These are phyloP conservation scores for Hymenoscyphus repandus DNA, from an alignment of 2,329 filamentous ascomycete species.

Conservation along the genomic window DNA sequence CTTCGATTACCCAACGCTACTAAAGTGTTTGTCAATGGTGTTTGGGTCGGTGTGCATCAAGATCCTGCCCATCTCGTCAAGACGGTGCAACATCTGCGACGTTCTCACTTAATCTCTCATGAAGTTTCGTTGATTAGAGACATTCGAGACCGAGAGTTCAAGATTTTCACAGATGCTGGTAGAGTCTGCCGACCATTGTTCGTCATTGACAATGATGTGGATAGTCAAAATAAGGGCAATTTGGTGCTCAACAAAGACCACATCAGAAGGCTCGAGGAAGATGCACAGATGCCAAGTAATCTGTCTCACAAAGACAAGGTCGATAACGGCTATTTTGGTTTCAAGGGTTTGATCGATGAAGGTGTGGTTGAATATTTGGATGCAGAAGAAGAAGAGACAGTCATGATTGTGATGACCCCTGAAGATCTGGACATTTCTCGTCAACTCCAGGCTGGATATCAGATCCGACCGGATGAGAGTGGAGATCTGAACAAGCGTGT, in stretches of 20 bases:
- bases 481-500: conserved; percentile 78
- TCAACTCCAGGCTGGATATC: conserved; percentile 61
- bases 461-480: conserved; percentile 55
- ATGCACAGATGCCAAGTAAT: conserved; percentile 60
- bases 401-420: conserved; percentile 99
- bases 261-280: conserved; percentile 68
- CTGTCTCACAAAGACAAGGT: conserved; percentile 52
- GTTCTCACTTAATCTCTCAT: conserved; percentile 77
- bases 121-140: conserved; percentile 95
- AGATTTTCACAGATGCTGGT: conserved; percentile 95
- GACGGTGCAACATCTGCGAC: conserved; percentile 70
- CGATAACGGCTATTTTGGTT: conserved; percentile 65
- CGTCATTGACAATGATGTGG: conserved; percentile 80
- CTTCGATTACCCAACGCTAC: conserved; percentile 83
- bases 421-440: conserved; percentile 83
- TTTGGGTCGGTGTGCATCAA: conserved; percentile 93
- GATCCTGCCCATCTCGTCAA: conserved; percentile 81
- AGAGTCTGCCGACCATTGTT: conserved; percentile 92
- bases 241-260: conserved; percentile 83
- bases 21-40: conserved; percentile 96
- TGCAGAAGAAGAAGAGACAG: conserved; percentile 95
- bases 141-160: conserved; percentile 95
- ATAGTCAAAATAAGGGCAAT: conserved; percentile 68
- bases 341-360: conserved; percentile 76
- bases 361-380: conserved; percentile 95